Conservation (phyloP, 1,284 basidiomycete genomes). For the Irpex rosettiformis region DNA sequence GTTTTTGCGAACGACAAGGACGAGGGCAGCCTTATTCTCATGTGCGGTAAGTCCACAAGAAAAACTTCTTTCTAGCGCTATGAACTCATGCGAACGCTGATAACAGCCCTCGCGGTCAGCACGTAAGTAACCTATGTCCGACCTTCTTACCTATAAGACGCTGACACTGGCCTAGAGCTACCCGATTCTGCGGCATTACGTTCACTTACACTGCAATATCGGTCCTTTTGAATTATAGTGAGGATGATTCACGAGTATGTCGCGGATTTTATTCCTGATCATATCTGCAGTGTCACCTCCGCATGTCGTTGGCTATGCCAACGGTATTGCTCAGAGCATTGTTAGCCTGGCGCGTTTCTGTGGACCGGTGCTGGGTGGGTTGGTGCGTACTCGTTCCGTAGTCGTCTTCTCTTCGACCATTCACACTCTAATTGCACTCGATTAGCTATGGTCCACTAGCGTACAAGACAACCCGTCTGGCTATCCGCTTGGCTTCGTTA, state of each 20-base stretch:
- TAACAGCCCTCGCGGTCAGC: slow-evolving; percentile 59
- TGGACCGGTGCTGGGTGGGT: slow-evolving; percentile 76
- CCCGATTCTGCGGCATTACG: slow-evolving; percentile 73
- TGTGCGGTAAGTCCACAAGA: slow-evolving; percentile 51
- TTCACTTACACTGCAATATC: slow-evolving; percentile 78
- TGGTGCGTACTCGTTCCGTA: slow-evolving; percentile 40
- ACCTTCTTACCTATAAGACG: slow-evolving; percentile 4
- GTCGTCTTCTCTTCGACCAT: neutral
- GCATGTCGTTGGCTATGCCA: slow-evolving; percentile 69
- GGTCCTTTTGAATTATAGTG: slow-evolving; percentile 79
- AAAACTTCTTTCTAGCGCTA: slow-evolving; percentile 8
- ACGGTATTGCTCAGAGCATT: slow-evolving; percentile 80
- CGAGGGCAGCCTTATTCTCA: slow-evolving; percentile 65
- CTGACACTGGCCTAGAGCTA: slow-evolving; percentile 42
- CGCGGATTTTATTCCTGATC: neutral
- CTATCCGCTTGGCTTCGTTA: slow-evolving; percentile 71
- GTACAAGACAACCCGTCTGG: slow-evolving; percentile 65
- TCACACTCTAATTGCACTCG: neutral
- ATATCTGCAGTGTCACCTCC: slow-evolving; percentile 69
- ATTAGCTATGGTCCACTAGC: slow-evolving; percentile 73
- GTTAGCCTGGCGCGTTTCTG: slow-evolving; percentile 78
- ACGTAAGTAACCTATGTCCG: slow-evolving; percentile 48
- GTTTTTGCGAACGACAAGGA: slow-evolving; percentile 56
- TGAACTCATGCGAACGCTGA: slow-evolving; percentile 11
- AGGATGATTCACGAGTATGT: slow-evolving; percentile 23